Base-by-base conservation (phyloP, 23 red algal species). In the Gracilaria gracilis region DNA sequence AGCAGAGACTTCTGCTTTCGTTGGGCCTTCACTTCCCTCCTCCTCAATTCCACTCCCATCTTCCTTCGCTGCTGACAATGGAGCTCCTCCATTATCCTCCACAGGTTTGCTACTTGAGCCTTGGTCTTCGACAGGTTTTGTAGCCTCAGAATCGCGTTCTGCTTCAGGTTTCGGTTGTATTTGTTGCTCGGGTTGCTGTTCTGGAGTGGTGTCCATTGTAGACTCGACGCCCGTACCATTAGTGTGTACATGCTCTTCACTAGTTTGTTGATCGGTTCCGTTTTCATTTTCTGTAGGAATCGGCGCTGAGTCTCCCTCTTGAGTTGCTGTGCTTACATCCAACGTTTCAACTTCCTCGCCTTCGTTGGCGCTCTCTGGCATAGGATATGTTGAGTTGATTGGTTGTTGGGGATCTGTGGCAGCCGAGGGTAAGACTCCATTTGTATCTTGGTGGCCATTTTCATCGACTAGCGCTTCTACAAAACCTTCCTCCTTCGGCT, bases 401-500 rank as follows among this genome's bases (percentile, higher is more conserved):
- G 72, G n/a, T 36, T 67, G 16, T 21, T 11, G 27, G 2, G 9
- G 1, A 15, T 67, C 62, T 33, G 28, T 67, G 33, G 62, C 62
- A 33, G 9, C 25, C 2, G 62, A 34, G 13, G 62, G 11, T 6
- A 35, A 67, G 33, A 67, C 16, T 13, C 62, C 62, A 67, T 67
- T 67, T 67, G 27, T 9, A 67, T 13, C 32, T 67, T 67, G 62
- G 12, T 33, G 6, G 29, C 50, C 72, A 50, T 36, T 49, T 2
- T 75, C 61, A 12, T 57, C 46, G 19, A 87, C 40, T n/a, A 55
- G 39, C 16, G 86, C 86, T 17, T 78, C 86, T 59, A 71, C 74
- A 80, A 90, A 90, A 20, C 86, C 86, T 37, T 90, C 75, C 42
- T 81, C 86, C 5, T 81, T 46, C 58, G 54, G 34, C 37, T 67